Evolutionary conservation across 164 flowering plant genomes (phyloP), one percentile per base, ranked within the genome.

Genomic region (Stephania yunnanensis): DNA sequence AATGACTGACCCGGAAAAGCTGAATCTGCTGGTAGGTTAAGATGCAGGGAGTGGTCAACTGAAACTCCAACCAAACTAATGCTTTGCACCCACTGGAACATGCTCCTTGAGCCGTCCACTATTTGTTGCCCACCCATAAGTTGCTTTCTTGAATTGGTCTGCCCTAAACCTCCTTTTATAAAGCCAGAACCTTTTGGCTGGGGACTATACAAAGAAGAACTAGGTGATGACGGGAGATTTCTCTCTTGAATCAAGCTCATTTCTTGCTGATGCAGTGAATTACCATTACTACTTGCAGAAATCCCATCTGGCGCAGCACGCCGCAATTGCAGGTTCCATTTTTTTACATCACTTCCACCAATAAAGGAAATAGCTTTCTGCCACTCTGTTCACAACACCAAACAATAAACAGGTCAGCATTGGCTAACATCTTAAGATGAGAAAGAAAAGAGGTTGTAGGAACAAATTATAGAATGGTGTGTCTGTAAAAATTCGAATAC

Each of bases 41-140:
- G 87, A 73, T 89, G 87, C 55, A 96, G 83, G 65, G 97, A 88
- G 82, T 92, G 97, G 71, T 96, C 97, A 74, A 94, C 61, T 10
- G 91, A 86, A 79, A 94, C 77, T 50, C 94, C 83, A 72, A 90
- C 84, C 64, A 96, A 90, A 83, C 89, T 91, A 80, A 94, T 92
- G 86, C 97, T 96, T 78, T 89, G 97, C 72, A 94, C 95, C 94
- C 97, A 91, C 74, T 94, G 98, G 81, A 93, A 89, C 71, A 87
- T 74, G 15, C 99, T 97, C 82, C 87, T 90, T 11, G 97, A 85
- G 81, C 82, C 77, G 80, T 93, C 99, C 67, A 86, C 82, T 22
- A 76, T 25, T 7, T 87, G 46, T 70, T 87, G 90, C 19, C 93
- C 94, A 77, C 92, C 87, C 82, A 90, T 82, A 70, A 88, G 85